A percentile compares a stretch with the other conserved stretches of the same genome.
Evolutionary conservation across 2,329 filamentous ascomycete species (phyloP).

Genomic region (Beauveria sp.): DNA sequence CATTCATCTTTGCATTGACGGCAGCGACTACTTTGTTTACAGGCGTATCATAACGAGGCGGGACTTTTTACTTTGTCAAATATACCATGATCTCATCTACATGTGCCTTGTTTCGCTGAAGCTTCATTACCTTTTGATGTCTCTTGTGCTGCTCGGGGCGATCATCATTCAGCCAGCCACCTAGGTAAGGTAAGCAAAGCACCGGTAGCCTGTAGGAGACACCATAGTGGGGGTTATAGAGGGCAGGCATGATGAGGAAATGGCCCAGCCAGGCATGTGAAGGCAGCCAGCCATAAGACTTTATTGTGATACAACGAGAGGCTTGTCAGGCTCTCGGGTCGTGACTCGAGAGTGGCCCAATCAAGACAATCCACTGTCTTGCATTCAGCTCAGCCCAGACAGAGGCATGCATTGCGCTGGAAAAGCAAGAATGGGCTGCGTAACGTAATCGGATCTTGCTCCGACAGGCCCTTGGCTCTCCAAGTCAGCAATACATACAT

Average conservation of each 20-base stretch:
- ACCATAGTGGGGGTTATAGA: neutral
- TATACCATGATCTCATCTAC: neutral
- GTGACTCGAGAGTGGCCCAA: neutral
- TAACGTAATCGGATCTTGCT: neutral
- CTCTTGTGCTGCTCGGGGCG: neutral
- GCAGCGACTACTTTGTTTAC: constrained; percentile 2
- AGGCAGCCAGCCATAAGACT: neutral
- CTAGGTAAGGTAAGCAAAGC: neutral
- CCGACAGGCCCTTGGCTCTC: no score
- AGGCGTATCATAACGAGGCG: neutral
- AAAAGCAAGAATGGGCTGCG: neutral
- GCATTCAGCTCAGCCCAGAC: neutral
- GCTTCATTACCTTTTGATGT: neutral
- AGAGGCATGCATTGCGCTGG: neutral
- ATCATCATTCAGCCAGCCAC: neutral
- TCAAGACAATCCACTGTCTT: neutral
- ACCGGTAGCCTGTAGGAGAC: neutral
- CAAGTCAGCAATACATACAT: no score
- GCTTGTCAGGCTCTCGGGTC: neutral
- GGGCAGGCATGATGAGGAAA: neutral
- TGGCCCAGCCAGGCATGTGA: neutral
- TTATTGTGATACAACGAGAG: neutral
- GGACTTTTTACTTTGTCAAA: neutral
- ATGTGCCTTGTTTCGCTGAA: neutral
- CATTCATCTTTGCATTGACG: constrained; percentile 3